phyloP scores from a whole-genome alignment of 1,284 basidiomycete genomes.

The Puccinia brachypodii region DNA sequence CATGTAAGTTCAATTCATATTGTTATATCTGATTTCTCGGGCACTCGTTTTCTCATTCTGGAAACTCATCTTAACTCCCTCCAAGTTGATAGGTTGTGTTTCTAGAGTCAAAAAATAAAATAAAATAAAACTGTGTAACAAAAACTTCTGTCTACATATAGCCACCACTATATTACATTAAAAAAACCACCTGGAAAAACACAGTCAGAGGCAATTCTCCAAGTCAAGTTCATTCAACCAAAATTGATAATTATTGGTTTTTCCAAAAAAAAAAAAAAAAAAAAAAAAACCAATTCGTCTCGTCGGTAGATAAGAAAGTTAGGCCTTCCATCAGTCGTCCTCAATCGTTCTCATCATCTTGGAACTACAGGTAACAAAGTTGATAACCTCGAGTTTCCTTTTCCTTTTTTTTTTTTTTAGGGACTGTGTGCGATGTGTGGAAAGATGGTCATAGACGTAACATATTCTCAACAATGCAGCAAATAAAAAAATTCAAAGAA shows the following conservation, averaged over 20 bases:
- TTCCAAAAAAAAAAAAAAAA: not conserved
- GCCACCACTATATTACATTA: no score
- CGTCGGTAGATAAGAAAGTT: slow-evolving; percentile 11
- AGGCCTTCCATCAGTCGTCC: not conserved
- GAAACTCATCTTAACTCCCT: not conserved
- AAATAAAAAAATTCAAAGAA: slow-evolving; percentile 22
- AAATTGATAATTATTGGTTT: no score
- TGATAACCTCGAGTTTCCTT: not conserved
- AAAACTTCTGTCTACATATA: no score
- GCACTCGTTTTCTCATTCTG: not conserved
- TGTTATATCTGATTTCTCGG: no score
- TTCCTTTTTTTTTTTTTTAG: slow-evolving; percentile 16
- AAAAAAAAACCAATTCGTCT: not conserved
- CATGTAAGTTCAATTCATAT: slow-evolving; percentile 23
- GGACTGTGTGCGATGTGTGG: slow-evolving; percentile 48
- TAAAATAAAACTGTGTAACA: not conserved
- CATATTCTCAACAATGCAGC: slow-evolving; percentile 40
- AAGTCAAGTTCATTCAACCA: no score
- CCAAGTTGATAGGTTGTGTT: not conserved
- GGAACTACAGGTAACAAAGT: not conserved
- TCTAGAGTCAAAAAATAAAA: not conserved
- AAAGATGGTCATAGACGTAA: slow-evolving; percentile 42
- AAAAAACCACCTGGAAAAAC: no score
- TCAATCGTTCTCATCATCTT: not conserved
- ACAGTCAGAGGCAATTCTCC: no score